Base-by-base conservation (phyloP, 305 asterid genomes). In the Plantago rigida region DNA sequence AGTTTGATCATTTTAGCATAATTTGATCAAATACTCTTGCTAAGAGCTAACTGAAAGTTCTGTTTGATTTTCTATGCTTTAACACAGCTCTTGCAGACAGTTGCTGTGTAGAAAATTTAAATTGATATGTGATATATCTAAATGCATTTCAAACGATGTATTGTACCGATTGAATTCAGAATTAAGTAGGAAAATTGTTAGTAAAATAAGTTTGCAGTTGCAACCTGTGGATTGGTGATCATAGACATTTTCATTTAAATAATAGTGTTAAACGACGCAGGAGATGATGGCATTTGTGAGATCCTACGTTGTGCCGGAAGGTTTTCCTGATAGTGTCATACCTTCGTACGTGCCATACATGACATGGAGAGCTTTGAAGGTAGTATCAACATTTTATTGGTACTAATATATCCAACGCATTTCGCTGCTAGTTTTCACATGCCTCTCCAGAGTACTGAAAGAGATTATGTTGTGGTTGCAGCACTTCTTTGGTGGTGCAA, bases 281-380 rank as follows among this genome's bases (percentile, higher is more conserved):
- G 98, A 80, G 70, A 68, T 86, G 78, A 63, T 79, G 79, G 59
- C 89, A 14, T 88, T 92, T 64, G 52, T 92, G 54, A 81, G 89
- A 75, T 86, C 98, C n/a, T 92, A 92, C 26, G 98, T 88, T 13
- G 94, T 92, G 47, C 98, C 98, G 5, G 96, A 92, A 79, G 96
- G 98, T 48, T 92, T 92, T 78, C 98, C 98, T 1, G 87, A 84
- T 62, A 81, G 94, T 8, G 96, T 92, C 28, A 65, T 86, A 4
- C 93, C 96, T 63, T 89, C 96, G 51, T 92, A 92, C 74, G 98
- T 87, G 59, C 97, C 95, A 4, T 89, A 89, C 79, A 89, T 89
- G 97, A 81, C 82, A 47, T 89, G 95, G 97, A 84, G 97, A 73
- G 97, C 97, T 60, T 73, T 89, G 50, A 84, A 87, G 97, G 97